Evolutionary conservation across 225 moss, liverwort and hornwort species (phyloP), one percentile per base, ranked within the genome.

Genomic region (Climacium dendroides): DNA sequence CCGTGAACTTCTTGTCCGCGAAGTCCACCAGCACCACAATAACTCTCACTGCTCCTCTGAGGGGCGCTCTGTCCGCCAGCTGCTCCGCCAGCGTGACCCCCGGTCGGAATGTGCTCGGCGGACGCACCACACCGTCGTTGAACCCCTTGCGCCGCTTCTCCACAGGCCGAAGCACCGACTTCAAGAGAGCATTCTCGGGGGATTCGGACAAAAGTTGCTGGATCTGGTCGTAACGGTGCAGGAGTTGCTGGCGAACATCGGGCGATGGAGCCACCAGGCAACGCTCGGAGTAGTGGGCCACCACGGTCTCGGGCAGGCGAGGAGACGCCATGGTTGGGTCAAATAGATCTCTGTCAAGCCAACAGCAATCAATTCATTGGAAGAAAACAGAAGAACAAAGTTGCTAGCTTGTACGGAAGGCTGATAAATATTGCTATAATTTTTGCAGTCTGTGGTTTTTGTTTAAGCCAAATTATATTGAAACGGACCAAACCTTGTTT

Each of bases 1-100:
- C 43, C 25, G 89, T 54, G 81, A 93, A 93, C 30, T 83, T 93
- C 62, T 91, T 84, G 61, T 93, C 92, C 5, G 92, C 45, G 84
- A 93, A 93, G 81, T 93, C 92, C 43, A 93, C 74, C 76, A 93
- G 78, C 32, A 91, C 88, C 53, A 93, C 92, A 29, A 89, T 66
- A 11, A 93, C 92, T 60, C 89, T 91, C 85, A 93, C 88, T 25
- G 64, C 76, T 50, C 91, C 92, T 54, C 92, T 61, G 50, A 91
- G 45, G 5, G 86, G 91, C 17, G 85, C 76, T 15, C 89, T 76
- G 7, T 83, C 29, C 54, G 90, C 57, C 20, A 91, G 75, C 58
- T 87, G 89, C 50, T 14, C 30, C 5, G 65, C 2, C 9, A 60
- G 52, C 5, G 83, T 26, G 12, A 35, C 26, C 29, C 92, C 91